phyloP scores from a whole-genome alignment of 2,329 filamentous ascomycete species.

The Aspergillus udagawae region DNA sequence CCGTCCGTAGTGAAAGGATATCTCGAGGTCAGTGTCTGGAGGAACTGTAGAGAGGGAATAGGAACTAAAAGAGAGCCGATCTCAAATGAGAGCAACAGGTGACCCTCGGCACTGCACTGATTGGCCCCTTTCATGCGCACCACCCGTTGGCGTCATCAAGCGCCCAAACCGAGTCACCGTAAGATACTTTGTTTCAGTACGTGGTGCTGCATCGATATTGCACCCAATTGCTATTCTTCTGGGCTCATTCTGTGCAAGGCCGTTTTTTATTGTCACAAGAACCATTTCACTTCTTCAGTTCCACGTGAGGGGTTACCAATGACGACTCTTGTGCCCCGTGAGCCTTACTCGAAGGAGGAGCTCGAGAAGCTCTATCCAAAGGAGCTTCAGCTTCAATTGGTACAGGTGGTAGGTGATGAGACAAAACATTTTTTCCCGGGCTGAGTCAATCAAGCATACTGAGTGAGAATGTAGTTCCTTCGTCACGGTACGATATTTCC shows the following conservation, averaged over 20 bases:
- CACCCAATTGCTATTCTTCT: neutral
- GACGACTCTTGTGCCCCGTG: conserved; percentile 71
- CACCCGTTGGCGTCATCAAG: neutral
- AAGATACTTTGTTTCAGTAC: neutral
- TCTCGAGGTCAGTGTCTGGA: neutral
- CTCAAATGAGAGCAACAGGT: neutral
- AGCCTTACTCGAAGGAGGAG: conserved; percentile 76
- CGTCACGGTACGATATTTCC: conserved; percentile 60
- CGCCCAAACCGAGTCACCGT: neutral
- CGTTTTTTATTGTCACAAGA: neutral
- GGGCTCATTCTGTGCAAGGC: neutral
- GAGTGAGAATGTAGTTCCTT: conserved; percentile 50
- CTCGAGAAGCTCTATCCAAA: conserved; percentile 76
- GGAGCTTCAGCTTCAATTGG: conserved; percentile 75
- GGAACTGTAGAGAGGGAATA: neutral
- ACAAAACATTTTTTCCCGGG: neutral
- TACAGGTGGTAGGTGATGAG: conserved; percentile 64
- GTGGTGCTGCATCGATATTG: neutral
- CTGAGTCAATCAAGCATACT: conserved; percentile 2
- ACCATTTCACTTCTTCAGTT: neutral
- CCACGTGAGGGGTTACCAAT: conserved; percentile 45
- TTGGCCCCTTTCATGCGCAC: neutral
- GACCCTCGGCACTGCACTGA: neutral
- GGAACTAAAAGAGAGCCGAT: neutral
- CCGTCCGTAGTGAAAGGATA: neutral